phyloP scores from a whole-genome alignment of 129 eudicot species.

The Flaveria bidentis region DNA sequence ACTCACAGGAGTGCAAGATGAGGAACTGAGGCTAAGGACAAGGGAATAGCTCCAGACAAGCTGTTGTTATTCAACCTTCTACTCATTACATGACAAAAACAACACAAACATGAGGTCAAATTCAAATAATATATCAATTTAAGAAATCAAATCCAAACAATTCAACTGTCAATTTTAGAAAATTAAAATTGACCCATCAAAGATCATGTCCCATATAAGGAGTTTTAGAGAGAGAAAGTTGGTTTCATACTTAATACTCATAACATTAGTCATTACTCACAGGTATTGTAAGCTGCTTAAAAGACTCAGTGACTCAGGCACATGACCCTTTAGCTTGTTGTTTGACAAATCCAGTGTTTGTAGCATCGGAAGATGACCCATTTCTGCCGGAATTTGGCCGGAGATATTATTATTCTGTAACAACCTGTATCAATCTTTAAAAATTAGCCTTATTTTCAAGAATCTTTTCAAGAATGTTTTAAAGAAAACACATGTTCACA shows the following conservation, averaged over 20 bases:
- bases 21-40: slow-evolving; percentile 70
- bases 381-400: slow-evolving; percentile 68
- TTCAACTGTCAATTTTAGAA: slow-evolving; percentile 23
- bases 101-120: slow-evolving; percentile 39
- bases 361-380: slow-evolving; percentile 69
- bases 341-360: slow-evolving; percentile 88
- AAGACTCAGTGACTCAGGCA: slow-evolving; percentile 71
- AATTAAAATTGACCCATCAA: slow-evolving; percentile 38
- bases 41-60: slow-evolving; percentile 87
- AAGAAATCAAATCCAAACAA: slow-evolving; percentile 30
- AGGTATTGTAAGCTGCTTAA: slow-evolving; percentile 73
- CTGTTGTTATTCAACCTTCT: slow-evolving; percentile 97
- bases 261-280: slow-evolving; percentile 43
- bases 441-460: neutral
- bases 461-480: neutral
- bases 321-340: slow-evolving; percentile 65
- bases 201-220: slow-evolving; percentile 28
- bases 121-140: slow-evolving; percentile 37
- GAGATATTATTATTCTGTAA: slow-evolving; percentile 88
- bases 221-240: slow-evolving; percentile 30
- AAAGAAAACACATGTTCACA: neutral
- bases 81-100: slow-evolving; percentile 52
- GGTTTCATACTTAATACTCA: neutral
- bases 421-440: slow-evolving; percentile 39
- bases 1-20: slow-evolving; percentile 96